These are phyloP conservation scores for Starmerella bombicola DNA, from an alignment of 805 yeast genomes.

Conservation along the genomic window DNA sequence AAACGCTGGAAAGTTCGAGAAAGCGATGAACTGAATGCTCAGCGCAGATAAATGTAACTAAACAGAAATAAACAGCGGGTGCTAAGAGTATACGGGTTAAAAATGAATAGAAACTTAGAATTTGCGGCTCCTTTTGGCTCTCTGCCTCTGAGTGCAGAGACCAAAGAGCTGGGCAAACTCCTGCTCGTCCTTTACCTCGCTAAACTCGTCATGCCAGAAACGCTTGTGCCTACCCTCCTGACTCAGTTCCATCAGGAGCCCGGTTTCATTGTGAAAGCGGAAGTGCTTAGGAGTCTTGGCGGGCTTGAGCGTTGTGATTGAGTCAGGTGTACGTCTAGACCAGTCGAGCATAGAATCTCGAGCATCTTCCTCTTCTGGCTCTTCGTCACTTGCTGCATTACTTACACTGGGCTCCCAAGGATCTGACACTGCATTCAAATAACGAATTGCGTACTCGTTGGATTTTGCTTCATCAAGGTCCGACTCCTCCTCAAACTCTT, in stretches of 20 bases:
- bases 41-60: neutral
- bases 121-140: no score
- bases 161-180: no score
- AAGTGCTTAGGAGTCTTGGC: constrained; percentile 2
- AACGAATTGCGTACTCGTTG: no score
- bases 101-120: no score
- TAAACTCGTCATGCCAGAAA: neutral
- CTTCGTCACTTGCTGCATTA: neutral
- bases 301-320: neutral
- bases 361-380: constrained; percentile 6
- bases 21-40: neutral
- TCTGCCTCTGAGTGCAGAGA: no score
- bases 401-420: no score
- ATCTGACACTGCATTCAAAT: no score
- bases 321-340: neutral
- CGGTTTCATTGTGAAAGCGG: constrained; percentile 1
- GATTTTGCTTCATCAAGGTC: no score
- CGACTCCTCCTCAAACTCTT: no score
- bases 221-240: constrained; percentile 6
- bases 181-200: neutral
- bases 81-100: no score
- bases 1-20: neutral
- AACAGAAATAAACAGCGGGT: no score
- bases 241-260: constrained; percentile 1
- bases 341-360: neutral